A percentile compares a stretch with the other conserved stretches of the same genome.
phyloP scores from a whole-genome alignment of 208 protist genomes.

The Trypanosoma lewisi region DNA sequence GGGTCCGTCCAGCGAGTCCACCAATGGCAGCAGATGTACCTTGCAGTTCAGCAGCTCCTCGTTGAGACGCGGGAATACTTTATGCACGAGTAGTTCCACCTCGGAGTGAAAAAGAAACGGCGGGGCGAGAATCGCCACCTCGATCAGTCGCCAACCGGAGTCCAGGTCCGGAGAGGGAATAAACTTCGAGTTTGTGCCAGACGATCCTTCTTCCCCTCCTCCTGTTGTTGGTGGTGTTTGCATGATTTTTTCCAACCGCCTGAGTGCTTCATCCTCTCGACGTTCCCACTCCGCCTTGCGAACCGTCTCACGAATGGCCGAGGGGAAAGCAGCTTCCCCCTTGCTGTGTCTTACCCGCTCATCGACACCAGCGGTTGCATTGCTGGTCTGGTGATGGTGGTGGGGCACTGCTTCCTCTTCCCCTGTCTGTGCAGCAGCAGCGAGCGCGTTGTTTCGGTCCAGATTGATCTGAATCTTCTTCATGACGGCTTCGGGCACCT shows the following conservation, averaged over 20 bases:
- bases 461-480: constrained; percentile 47
- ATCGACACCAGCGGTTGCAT: too few relatives aligned
- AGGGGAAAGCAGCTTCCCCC: constrained; percentile 4
- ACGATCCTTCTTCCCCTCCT: too few relatives aligned
- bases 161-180: constrained; percentile 34
- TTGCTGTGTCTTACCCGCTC: background rate
- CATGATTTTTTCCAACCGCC: constrained; percentile 11
- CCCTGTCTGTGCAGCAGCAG: too few relatives aligned
- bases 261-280: constrained; percentile 18
- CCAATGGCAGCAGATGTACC: constrained; percentile 43
- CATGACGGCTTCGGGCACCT: constrained; percentile 56
- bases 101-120: constrained; percentile 79
- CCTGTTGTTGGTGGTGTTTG: background rate
- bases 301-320: constrained; percentile 22
- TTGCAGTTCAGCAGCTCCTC: constrained; percentile 37
- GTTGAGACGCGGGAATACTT: constrained; percentile 76
- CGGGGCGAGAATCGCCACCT: constrained; percentile 77
- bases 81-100: constrained; percentile 39
- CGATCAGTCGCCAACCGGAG: constrained; percentile 74
- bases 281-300: constrained; percentile 25
- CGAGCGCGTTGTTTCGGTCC: constrained; percentile 30
- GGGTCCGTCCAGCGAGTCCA: constrained; percentile 31
- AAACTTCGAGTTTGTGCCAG: too few relatives aligned
- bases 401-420: too few relatives aligned
- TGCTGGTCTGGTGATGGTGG: too few relatives aligned